Evolutionary conservation across 2,329 filamentous ascomycete genomes (phyloP).

Genomic region (Fusarium temperatum): DNA sequence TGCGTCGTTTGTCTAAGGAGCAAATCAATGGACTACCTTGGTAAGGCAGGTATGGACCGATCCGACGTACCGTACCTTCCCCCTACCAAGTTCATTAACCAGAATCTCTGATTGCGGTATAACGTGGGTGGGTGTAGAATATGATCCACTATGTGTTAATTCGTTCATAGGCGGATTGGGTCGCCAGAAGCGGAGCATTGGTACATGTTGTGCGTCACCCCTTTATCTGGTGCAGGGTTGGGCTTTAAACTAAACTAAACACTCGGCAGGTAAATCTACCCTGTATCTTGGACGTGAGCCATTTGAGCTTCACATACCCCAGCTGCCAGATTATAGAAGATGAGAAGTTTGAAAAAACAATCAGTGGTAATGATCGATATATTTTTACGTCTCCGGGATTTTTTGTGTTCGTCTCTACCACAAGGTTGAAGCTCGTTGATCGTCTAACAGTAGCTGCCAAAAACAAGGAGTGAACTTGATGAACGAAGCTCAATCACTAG

Average conservation of each 20-base stretch:
- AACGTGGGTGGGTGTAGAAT: background rate
- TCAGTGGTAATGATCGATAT: background rate
- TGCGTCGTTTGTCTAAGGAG: conserved; percentile 45
- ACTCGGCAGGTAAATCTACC: background rate
- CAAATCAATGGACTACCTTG: conserved; percentile 28
- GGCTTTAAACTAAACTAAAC: conserved; percentile 5
- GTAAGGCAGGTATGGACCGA: conserved; percentile 31
- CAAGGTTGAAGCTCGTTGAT: background rate
- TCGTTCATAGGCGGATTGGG: background rate
- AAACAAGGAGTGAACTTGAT: background rate
- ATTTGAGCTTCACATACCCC: background rate
- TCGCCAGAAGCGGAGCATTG: background rate
- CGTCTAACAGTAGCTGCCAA: no score
- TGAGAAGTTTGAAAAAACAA: background rate
- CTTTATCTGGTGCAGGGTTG: conserved; percentile 7
- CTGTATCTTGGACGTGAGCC: background rate
- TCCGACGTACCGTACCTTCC: conserved; percentile 19
- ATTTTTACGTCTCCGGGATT: background rate
- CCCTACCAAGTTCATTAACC: conserved; percentile 31
- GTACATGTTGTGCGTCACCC: conserved; percentile 4
- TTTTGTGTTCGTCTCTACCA: background rate
- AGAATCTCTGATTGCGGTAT: conserved; percentile 10
- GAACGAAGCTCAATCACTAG: background rate
- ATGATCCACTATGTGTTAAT: conserved; percentile 6
- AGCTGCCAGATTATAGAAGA: background rate